These are phyloP conservation scores for Pyrus pyrifolia DNA, from an alignment of 306 rosid genomes.

Conservation along the genomic window DNA sequence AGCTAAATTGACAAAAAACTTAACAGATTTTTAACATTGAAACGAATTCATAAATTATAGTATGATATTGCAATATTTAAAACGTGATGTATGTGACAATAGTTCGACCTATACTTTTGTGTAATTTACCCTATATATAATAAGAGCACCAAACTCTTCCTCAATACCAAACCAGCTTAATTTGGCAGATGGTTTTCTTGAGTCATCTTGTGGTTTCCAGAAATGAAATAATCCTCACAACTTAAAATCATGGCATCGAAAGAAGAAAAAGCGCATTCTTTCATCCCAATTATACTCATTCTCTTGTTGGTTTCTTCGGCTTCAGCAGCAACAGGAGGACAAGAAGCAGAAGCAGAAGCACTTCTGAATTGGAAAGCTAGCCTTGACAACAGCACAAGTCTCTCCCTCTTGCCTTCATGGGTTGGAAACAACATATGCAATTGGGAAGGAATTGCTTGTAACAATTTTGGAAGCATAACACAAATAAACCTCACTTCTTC, in stretches of 20 bases:
- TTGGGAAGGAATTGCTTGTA: slow-evolving; percentile 21
- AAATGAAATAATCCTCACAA: neutral
- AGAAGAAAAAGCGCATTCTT: neutral
- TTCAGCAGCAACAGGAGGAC: neutral
- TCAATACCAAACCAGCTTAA: neutral
- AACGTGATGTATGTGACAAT: too few relatives aligned
- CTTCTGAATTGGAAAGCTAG: slow-evolving; percentile 24
- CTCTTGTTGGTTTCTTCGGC: neutral
- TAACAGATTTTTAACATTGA: too few relatives aligned
- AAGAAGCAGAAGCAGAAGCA: slow-evolving; percentile 20
- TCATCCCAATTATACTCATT: neutral
- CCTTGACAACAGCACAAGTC: slow-evolving; percentile 4
- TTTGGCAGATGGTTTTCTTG: neutral
- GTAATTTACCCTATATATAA: too few relatives aligned
- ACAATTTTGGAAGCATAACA: slow-evolving; percentile 8
- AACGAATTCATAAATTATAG: too few relatives aligned
- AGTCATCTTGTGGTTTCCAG: neutral
- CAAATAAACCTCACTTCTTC: slow-evolving; percentile 11
- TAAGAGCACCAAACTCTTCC: neutral
- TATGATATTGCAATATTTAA: too few relatives aligned
- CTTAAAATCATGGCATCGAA: neutral
- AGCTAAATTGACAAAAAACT: too few relatives aligned
- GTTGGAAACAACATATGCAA: slow-evolving; percentile 8
- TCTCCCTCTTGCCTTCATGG: slow-evolving; percentile 18
- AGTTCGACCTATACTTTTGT: too few relatives aligned